phyloP scores from a whole-genome alignment of 306 rosid species.

The Citrullus mucosospermus region DNA sequence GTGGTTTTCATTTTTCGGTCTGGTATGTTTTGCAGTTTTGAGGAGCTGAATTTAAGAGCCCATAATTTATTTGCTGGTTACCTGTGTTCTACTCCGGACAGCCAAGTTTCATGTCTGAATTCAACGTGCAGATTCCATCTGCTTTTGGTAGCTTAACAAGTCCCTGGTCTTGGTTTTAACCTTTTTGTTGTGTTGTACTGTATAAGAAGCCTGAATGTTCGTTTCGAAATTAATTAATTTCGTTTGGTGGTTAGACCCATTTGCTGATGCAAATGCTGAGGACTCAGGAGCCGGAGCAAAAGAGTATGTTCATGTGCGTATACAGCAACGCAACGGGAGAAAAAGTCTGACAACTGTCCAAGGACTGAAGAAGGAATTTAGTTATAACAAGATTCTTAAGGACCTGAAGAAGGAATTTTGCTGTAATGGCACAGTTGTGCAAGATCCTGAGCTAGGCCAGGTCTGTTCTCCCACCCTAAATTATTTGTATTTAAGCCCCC shows the following conservation, averaged over 20 bases:
- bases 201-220: background rate
- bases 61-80: slow-evolving; percentile 13
- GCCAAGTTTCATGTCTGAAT: slow-evolving; percentile 43
- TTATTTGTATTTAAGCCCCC: background rate
- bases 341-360: slow-evolving; percentile 36
- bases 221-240: background rate
- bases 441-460: slow-evolving; percentile 42
- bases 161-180: background rate
- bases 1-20: background rate
- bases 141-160: slow-evolving; percentile 22
- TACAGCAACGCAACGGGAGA: slow-evolving; percentile 38
- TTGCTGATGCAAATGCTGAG: slow-evolving; percentile 45
- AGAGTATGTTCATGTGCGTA: slow-evolving; percentile 36
- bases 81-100: slow-evolving; percentile 16
- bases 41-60: background rate
- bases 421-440: slow-evolving; percentile 41
- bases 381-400: slow-evolving; percentile 38
- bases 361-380: slow-evolving; percentile 39
- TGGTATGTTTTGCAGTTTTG: slow-evolving; percentile 2
- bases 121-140: slow-evolving; percentile 30
- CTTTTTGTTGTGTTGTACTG: background rate
- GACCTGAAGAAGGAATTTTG: slow-evolving; percentile 42
- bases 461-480: slow-evolving; percentile 8
- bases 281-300: slow-evolving; percentile 38
- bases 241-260: slow-evolving; percentile 20